phyloP scores from a whole-genome alignment of 495 filamentous ascomycete species.

The Neurospora sp. region DNA sequence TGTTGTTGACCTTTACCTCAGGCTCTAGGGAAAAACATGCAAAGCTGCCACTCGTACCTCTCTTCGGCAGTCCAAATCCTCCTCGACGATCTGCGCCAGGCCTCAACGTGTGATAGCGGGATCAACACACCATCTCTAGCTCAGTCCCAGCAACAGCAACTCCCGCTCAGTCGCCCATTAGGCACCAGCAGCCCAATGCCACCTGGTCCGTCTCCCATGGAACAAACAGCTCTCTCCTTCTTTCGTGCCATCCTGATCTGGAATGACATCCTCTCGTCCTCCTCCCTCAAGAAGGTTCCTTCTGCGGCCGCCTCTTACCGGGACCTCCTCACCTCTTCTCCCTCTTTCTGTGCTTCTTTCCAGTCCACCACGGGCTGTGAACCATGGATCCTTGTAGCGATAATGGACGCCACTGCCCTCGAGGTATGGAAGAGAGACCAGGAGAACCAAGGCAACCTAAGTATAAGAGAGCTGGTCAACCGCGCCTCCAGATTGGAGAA shows the following conservation, averaged over 20 bases:
- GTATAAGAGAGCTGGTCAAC: background rate
- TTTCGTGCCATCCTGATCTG: slow-evolving; percentile 1
- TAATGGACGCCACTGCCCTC: background rate
- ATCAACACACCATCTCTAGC: background rate
- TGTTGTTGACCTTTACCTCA: background rate
- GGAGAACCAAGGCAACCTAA: background rate
- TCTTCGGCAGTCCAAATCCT: background rate
- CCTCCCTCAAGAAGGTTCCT: background rate
- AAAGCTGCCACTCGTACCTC: slow-evolving; percentile 5
- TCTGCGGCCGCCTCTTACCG: background rate
- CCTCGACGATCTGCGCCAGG: background rate
- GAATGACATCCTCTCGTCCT: slow-evolving; percentile 2
- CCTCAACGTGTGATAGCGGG: background rate
- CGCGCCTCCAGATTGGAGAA: background rate
- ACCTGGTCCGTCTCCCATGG: background rate
- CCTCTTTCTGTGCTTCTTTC: background rate
- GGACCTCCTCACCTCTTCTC: background rate
- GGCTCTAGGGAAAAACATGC: slow-evolving; percentile 4
- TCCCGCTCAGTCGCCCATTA: background rate
- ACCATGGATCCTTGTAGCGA: background rate
- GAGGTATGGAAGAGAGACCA: background rate
- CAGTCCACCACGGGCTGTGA: background rate
- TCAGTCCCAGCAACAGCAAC: background rate
- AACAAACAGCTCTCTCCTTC: background rate
- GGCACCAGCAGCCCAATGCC: background rate